Evolutionary conservation across 2,329 filamentous ascomycete genomes (phyloP).

Genomic region (Cercospora sp.): DNA sequence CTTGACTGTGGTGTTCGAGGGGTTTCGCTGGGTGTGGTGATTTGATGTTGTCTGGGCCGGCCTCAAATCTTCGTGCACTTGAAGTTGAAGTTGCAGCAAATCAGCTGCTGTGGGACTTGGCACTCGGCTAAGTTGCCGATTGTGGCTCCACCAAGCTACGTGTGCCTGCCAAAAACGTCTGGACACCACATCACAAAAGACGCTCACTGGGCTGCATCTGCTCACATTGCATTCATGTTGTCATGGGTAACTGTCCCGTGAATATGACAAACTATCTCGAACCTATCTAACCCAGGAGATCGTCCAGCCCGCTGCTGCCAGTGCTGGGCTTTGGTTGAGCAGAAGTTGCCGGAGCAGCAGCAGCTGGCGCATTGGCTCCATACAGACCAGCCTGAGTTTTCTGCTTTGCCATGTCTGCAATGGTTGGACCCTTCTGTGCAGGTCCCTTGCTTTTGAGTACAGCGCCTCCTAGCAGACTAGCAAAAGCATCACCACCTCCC

Average conservation of each 20-base stretch:
- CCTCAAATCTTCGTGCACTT: conserved; percentile 4
- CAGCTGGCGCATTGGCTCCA: conserved; percentile 63
- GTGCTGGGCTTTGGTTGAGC: conserved; percentile 30
- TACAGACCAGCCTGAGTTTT: conserved; percentile 94
- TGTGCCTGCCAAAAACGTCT: background rate
- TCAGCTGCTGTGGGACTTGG: conserved; percentile 2
- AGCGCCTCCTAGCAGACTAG: conserved; percentile 72
- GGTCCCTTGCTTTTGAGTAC: conserved; percentile 55
- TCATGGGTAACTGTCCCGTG: background rate
- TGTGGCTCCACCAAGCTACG: background rate
- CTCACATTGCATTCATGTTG: background rate
- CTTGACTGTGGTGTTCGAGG: conserved; percentile 8
- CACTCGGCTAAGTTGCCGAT: background rate
- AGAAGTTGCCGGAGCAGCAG: conserved; percentile 18
- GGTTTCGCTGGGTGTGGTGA: conserved; percentile 21
- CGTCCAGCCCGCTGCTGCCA: conserved; percentile 40
- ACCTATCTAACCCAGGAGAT: conserved; percentile 44
- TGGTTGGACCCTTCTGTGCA: conserved; percentile 67
- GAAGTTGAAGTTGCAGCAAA: conserved; percentile 3
- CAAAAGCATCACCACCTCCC: conserved; percentile 79
- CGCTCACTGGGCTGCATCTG: background rate
- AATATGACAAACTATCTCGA: background rate
- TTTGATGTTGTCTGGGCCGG: conserved; percentile 6
- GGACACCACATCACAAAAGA: background rate
- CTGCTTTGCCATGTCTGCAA: conserved; percentile 96